Conservation (phyloP, 2,329 filamentous ascomycete genomes). For the Pseudocercospora pini-densiflorae region DNA sequence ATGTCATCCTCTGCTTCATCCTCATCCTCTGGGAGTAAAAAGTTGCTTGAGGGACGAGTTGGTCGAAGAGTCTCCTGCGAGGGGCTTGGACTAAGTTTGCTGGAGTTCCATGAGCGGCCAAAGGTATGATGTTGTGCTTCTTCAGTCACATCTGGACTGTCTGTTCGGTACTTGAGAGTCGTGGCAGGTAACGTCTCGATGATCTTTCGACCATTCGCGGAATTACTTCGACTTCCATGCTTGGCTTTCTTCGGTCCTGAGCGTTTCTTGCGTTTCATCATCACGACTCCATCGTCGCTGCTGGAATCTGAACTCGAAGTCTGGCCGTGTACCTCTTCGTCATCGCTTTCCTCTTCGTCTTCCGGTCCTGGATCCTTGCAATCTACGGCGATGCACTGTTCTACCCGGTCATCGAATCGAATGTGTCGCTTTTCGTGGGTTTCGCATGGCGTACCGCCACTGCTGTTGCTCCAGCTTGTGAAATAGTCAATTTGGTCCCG, state of each 20-base stretch:
- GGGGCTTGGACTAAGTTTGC: slow-evolving; percentile 69
- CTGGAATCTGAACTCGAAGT: slow-evolving; percentile 47
- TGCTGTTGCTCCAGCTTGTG: slow-evolving; percentile 66
- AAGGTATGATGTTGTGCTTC: slow-evolving; percentile 46
- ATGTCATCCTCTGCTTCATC: slow-evolving; percentile 30
- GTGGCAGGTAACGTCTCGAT: slow-evolving; percentile 89
- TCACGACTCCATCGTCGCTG: slow-evolving; percentile 76
- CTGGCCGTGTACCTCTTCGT: slow-evolving; percentile 49
- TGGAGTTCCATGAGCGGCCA: slow-evolving; percentile 44
- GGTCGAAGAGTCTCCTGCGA: slow-evolving; percentile 83
- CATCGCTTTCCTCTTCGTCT: slow-evolving; percentile 52
- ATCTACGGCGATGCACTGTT: slow-evolving; percentile 94
- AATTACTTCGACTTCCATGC: slow-evolving; percentile 58
- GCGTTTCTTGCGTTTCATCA: slow-evolving; percentile 72
- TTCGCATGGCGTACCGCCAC: slow-evolving; percentile 65
- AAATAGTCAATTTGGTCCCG: slow-evolving; percentile 68
- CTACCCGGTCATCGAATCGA: slow-evolving; percentile 94
- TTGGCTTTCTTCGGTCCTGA: slow-evolving; percentile 51
- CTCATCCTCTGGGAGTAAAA: slow-evolving; percentile 47
- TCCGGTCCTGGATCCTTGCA: slow-evolving; percentile 78
- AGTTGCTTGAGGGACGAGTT: slow-evolving; percentile 67
- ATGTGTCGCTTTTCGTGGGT: slow-evolving; percentile 77
- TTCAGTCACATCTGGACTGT: slow-evolving; percentile 65
- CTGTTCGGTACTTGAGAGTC: slow-evolving; percentile 80
- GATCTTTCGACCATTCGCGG: slow-evolving; percentile 68